A percentile compares a stretch with the other conserved stretches of the same genome.
Conservation (phyloP, 2,329 filamentous ascomycete species). For the Verticillium nubilum region DNA sequence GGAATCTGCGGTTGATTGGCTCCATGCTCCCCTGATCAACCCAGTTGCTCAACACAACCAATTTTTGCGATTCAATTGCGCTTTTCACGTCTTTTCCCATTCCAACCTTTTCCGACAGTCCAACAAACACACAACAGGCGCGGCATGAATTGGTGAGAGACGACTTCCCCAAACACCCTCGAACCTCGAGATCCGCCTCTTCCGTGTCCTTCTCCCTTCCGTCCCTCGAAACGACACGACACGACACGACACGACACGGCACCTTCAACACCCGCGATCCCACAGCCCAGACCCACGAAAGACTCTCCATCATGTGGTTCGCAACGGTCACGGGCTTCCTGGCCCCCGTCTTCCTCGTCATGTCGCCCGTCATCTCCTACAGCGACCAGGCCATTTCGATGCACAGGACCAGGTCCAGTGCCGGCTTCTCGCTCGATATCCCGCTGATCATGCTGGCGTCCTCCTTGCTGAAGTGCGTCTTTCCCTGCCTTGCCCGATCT, state of each 20-base stretch:
- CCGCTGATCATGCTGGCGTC: slow-evolving; percentile 68
- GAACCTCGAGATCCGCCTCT: neutral
- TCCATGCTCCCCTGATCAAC: slow-evolving; percentile 5
- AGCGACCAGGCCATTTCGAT: slow-evolving; percentile 62
- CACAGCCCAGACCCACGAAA: neutral
- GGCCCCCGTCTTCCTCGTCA: slow-evolving; percentile 57
- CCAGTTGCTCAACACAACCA: slow-evolving; percentile 3
- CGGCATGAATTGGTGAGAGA: neutral
- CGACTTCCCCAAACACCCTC: neutral
- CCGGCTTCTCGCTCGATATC: slow-evolving; percentile 66
- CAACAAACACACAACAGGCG: neutral
- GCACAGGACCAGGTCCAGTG: slow-evolving; percentile 57
- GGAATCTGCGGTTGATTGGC: neutral
- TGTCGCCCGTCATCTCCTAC: slow-evolving; percentile 61
- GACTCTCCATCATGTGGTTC: slow-evolving; percentile 26
- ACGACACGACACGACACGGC: neutral
- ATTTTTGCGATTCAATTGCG: neutral
- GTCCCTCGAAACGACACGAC: slow-evolving; percentile 3
- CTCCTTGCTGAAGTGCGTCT: slow-evolving; percentile 54
- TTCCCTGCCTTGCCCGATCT: neutral
- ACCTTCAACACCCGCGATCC: no score
- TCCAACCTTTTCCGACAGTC: neutral
- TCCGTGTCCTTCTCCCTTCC: neutral
- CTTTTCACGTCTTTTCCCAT: neutral
- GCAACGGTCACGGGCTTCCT: slow-evolving; percentile 47